These are phyloP conservation scores for Ceratobasidium sp. DNA, from an alignment of 1,284 basidiomycete genomes.

Conservation along the genomic window DNA sequence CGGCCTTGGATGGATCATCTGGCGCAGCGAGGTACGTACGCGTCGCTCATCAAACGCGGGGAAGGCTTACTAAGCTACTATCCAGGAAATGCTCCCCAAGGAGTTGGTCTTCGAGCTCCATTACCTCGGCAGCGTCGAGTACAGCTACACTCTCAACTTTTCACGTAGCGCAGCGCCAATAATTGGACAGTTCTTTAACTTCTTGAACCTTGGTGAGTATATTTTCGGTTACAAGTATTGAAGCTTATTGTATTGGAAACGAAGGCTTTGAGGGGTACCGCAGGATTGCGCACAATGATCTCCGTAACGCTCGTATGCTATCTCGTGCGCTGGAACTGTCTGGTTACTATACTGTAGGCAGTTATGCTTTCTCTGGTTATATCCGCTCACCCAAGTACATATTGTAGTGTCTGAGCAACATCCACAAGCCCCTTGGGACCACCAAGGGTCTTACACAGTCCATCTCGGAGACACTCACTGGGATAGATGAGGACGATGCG, in stretches of 20 bases:
- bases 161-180: slow-evolving; percentile 90
- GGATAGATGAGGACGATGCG: slow-evolving; percentile 56
- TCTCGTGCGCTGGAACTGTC: slow-evolving; percentile 85
- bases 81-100: slow-evolving; percentile 51
- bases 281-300: slow-evolving; percentile 60
- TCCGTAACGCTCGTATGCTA: slow-evolving; percentile 85
- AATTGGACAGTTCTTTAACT: slow-evolving; percentile 82
- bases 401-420: slow-evolving; percentile 61
- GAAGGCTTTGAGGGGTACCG: slow-evolving; percentile 66
- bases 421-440: slow-evolving; percentile 58
- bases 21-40: slow-evolving; percentile 65
- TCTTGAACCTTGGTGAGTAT: slow-evolving; percentile 72
- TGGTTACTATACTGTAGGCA: slow-evolving; percentile 65
- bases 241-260: not conserved
- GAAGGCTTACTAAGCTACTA: not conserved
- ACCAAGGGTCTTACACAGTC: slow-evolving; percentile 44
- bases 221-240: no score
- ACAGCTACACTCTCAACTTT: slow-evolving; percentile 93
- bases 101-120: slow-evolving; percentile 94
- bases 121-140: slow-evolving; percentile 68
- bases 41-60: not conserved
- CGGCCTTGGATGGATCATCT: slow-evolving; percentile 89
- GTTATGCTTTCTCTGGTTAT: not conserved
- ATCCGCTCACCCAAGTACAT: not conserved
- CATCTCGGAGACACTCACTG: slow-evolving; percentile 50